Conservation (phyloP, 129 eudicot species). For the Artemisia tridentata region DNA sequence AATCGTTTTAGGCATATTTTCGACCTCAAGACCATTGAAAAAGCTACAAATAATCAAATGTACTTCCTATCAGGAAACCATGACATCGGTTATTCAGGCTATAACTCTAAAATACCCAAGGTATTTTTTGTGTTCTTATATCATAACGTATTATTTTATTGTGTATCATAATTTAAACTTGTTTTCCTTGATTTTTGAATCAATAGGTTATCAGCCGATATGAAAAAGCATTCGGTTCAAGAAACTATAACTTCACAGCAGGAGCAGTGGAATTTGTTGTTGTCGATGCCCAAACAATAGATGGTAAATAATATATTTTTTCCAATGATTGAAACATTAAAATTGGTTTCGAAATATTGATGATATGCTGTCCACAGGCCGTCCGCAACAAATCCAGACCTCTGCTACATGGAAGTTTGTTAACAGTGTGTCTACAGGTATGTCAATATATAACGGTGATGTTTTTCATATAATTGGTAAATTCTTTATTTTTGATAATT, state of each 20-base stretch:
- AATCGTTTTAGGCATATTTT: slow-evolving; percentile 86
- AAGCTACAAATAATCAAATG: slow-evolving; percentile 46
- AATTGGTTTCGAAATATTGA: background rate
- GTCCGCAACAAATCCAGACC: slow-evolving; percentile 44
- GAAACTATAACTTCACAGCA: slow-evolving; percentile 60
- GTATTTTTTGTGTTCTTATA: slow-evolving; percentile 35
- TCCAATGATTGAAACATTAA: background rate
- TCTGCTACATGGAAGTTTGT: slow-evolving; percentile 63
- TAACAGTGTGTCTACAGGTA: slow-evolving; percentile 57
- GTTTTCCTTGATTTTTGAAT: slow-evolving; percentile 16
- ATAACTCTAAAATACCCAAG: slow-evolving; percentile 61
- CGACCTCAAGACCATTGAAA: slow-evolving; percentile 50
- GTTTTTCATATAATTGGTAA: background rate
- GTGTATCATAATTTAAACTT: background rate
- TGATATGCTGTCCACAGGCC: slow-evolving; percentile 44
- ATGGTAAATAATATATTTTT: slow-evolving; percentile 49
- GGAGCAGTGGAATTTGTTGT: slow-evolving; percentile 87
- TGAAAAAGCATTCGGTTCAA: slow-evolving; percentile 73
- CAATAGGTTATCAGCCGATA: slow-evolving; percentile 69
- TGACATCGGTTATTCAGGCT: slow-evolving; percentile 80
- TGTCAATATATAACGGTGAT: slow-evolving; percentile 5
- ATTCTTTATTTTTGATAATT: background rate
- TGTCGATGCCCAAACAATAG: slow-evolving; percentile 89
- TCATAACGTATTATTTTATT: background rate
- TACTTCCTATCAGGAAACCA: slow-evolving; percentile 88